These are phyloP conservation scores for Triglochin maritima DNA, from an alignment of 106 monocot species.

Conservation along the genomic window DNA sequence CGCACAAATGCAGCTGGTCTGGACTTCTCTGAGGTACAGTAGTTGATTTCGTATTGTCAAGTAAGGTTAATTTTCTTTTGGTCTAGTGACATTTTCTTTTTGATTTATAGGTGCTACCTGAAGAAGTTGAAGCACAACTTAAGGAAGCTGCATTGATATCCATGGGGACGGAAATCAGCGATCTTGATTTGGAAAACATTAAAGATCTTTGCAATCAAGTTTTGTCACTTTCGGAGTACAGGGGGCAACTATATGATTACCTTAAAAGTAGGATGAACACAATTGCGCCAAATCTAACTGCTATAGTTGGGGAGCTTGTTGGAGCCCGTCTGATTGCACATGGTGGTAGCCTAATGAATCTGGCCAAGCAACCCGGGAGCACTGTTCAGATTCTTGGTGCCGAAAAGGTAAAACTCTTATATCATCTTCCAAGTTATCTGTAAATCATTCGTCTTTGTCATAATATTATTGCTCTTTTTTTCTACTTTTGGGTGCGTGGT, in stretches of 20 bases:
- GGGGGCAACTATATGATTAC: slow-evolving; percentile 65
- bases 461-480: neutral
- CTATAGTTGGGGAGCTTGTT: slow-evolving; percentile 9
- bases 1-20: slow-evolving; percentile 44
- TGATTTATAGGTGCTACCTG: slow-evolving; percentile 33
- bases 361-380: slow-evolving; percentile 10
- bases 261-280: slow-evolving; percentile 55
- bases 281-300: slow-evolving; percentile 11
- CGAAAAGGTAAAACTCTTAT: neutral
- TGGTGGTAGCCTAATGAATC: slow-evolving; percentile 3
- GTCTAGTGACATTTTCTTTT: neutral
- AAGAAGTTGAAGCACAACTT: slow-evolving; percentile 44
- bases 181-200: slow-evolving; percentile 57
- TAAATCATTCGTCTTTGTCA: neutral
- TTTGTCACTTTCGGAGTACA: slow-evolving; percentile 65
- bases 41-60: neutral
- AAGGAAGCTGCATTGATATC: slow-evolving; percentile 64
- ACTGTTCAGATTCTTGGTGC: neutral
- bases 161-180: slow-evolving; percentile 80
- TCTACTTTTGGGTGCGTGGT: neutral
- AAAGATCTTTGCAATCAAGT: slow-evolving; percentile 65
- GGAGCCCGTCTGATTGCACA: slow-evolving; percentile 12
- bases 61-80: neutral
- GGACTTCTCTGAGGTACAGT: slow-evolving; percentile 64
- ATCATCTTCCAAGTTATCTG: neutral